phyloP scores from a whole-genome alignment of 2,329 filamentous ascomycete genomes.

The Claviceps africana region DNA sequence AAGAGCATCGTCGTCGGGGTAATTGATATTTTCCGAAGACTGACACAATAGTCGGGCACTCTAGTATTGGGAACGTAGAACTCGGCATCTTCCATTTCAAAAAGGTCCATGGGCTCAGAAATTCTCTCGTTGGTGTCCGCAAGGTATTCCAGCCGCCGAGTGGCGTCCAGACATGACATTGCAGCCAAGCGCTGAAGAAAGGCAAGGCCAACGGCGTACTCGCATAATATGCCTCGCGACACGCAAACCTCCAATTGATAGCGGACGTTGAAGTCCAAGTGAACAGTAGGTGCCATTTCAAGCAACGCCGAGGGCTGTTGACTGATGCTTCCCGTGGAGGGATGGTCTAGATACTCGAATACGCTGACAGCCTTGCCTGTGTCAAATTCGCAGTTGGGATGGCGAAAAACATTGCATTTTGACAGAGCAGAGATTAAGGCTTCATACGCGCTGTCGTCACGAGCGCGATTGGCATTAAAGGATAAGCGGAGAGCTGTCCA shows the following conservation, averaged over 20 bases:
- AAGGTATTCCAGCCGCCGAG: constrained; percentile 59
- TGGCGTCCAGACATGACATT: constrained; percentile 34
- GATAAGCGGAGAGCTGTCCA: constrained; percentile 42
- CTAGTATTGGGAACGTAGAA: constrained; percentile 32
- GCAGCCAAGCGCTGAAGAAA: constrained; percentile 53
- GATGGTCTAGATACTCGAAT: constrained; percentile 20
- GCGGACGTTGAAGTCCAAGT: constrained; percentile 55
- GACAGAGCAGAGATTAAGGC: constrained; percentile 40
- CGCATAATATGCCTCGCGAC: constrained; percentile 63
- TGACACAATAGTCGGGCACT: constrained; percentile 58
- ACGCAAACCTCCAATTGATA: constrained; percentile 92
- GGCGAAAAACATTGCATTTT: constrained; percentile 57
- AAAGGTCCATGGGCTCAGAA: constrained; percentile 59
- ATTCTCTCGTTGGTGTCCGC: constrained; percentile 48
- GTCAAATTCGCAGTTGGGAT: constrained; percentile 26
- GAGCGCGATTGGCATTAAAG: constrained; percentile 10
- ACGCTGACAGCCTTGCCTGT: constrained; percentile 14
- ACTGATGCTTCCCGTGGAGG: constrained; percentile 3
- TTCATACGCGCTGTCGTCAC: neutral
- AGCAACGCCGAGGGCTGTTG: constrained; percentile 18
- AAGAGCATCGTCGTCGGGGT: constrained; percentile 77
- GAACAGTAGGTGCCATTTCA: constrained; percentile 9
- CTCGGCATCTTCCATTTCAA: constrained; percentile 39
- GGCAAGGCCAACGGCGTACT: constrained; percentile 52
- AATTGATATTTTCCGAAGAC: constrained; percentile 61